These are phyloP conservation scores for Wallacemonas rigidus DNA, from an alignment of 208 protist genomes.

Conservation along the genomic window DNA sequence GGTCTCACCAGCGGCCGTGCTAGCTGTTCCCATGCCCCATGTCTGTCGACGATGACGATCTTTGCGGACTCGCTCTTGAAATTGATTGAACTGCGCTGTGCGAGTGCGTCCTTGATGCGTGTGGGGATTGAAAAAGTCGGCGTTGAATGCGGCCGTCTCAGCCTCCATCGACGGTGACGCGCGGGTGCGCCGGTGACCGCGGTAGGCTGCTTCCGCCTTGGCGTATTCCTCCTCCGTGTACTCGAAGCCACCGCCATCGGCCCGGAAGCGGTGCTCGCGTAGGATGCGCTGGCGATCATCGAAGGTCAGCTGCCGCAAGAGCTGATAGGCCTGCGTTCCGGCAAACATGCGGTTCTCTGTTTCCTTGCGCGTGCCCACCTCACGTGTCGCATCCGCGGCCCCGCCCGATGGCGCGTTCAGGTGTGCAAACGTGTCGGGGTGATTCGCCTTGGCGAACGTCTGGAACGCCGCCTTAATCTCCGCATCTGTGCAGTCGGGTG, in stretches of 20 bases:
- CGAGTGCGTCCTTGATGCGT: conserved; percentile 25
- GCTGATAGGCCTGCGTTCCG: conserved; percentile 64
- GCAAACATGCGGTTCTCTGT: conserved; percentile 23
- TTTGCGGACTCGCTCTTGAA: conserved; percentile 6
- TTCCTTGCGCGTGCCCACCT: conserved; percentile 17
- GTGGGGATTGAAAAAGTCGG: conserved; percentile 28
- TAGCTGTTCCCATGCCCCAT: background rate
- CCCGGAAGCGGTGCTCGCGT: conserved; percentile 33
- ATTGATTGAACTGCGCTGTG: conserved; percentile 39
- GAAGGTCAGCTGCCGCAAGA: conserved; percentile 36
- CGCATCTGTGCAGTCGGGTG: conserved; percentile 44
- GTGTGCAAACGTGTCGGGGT: conserved; percentile 48
- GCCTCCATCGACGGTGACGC: conserved; percentile 9
- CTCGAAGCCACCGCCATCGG: conserved; percentile 18
- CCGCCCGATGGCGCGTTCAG: background rate
- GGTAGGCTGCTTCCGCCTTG: conserved; percentile 50
- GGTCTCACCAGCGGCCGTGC: background rate
- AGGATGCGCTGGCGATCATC: conserved; percentile 51
- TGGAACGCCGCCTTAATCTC: conserved; percentile 69
- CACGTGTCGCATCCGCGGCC: background rate
- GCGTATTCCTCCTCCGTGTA: conserved; percentile 41
- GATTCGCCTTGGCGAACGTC: conserved; percentile 46
- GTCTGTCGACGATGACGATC: background rate
- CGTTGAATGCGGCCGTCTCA: conserved; percentile 11
- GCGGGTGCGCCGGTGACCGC: conserved; percentile 11